Evolutionary conservation across 176 grass and related monocot species (phyloP), one percentile per base, ranked within the genome.

Genomic region (Aegilops sharonensis): DNA sequence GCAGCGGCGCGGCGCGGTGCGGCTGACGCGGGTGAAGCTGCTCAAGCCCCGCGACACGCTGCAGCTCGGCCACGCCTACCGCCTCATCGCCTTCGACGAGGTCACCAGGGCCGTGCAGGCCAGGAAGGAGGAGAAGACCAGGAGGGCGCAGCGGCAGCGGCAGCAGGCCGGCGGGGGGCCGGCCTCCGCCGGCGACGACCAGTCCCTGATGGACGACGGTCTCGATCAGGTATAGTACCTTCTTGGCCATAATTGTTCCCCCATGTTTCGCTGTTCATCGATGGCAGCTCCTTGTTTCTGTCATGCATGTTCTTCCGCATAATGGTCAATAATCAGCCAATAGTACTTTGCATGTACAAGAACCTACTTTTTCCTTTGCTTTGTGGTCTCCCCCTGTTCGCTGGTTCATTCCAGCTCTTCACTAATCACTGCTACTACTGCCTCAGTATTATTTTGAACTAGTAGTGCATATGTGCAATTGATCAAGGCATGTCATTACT

Each of bases 11-110:
- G 78, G 25, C 54, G 4, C 84, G 35, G 80, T 86, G 2, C 48
- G 92, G 75, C 43, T 95, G 18, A 98, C 96, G 20, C 81, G 96
- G 74, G 93, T 95, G 60, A 92, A 95, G 87, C 92, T 98, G 36
- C 96, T 98, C 78, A 95, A 98, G 85, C 92, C 96, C 1, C 65
- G 31, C 12, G 96, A 98, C 72, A 89, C 72, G 48, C 88, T 98
- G 68, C 25, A 85, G 68, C 88, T 95, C 29, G 96, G 96, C 23
- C 90, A 94, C 15, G 88, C 91, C 9, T 98, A 98, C 66, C 93
- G 93, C 21, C 93, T 98, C 87, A 92, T 98, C 92, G 89, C 92
- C 79, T 73, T 90, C 72, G 72, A 68, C 83, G 95, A 98, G 83
- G 95, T 95, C 32, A 81, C 86, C 43, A 93, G 71, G 89, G 95